phyloP scores from a whole-genome alignment of 2,329 filamentous ascomycete genomes.

The Ophiocordyceps polyrhachis-furcata region DNA sequence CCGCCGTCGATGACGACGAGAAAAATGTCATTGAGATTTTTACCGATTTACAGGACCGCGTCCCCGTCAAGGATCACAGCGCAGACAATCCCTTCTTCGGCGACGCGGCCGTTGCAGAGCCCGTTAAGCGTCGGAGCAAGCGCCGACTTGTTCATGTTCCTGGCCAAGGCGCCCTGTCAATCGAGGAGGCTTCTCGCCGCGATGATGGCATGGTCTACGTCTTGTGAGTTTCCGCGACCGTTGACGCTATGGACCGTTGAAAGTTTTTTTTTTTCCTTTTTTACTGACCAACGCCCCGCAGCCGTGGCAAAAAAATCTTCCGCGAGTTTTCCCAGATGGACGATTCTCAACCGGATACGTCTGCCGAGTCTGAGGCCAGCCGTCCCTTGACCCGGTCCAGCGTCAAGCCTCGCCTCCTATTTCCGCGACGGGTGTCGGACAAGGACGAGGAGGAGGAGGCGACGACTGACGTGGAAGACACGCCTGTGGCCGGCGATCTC shows the following conservation, averaged over 20 bases:
- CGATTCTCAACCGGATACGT: constrained; percentile 10
- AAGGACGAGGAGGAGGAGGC: constrained; percentile 40
- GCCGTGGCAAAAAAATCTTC: constrained; percentile 65
- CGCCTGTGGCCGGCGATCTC: constrained; percentile 11
- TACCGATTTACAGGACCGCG: constrained; percentile 61
- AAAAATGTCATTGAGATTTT: constrained; percentile 51
- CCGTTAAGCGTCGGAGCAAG: constrained; percentile 32
- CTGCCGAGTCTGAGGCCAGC: constrained; percentile 15
- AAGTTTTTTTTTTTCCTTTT: neutral
- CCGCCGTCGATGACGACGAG: constrained; percentile 25
- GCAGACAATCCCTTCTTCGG: constrained; percentile 56
- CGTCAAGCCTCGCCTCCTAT: constrained; percentile 55
- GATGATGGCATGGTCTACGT: constrained; percentile 58
- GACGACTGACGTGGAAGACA: constrained; percentile 36
- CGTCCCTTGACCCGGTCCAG: constrained; percentile 44
- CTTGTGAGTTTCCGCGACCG: constrained; percentile 41
- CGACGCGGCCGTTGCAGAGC: constrained; percentile 19
- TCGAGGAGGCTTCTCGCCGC: constrained; percentile 44
- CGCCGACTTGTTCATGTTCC: constrained; percentile 34
- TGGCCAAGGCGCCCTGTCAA: constrained; percentile 35
- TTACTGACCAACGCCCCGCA: constrained; percentile 13
- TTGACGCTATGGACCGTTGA: neutral
- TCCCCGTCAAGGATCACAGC: constrained; percentile 48
- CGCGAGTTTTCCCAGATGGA: constrained; percentile 40
- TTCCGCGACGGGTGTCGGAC: constrained; percentile 32